phyloP scores from a whole-genome alignment of 305 asterid genomes.

The Solanum aculeatissimum region DNA sequence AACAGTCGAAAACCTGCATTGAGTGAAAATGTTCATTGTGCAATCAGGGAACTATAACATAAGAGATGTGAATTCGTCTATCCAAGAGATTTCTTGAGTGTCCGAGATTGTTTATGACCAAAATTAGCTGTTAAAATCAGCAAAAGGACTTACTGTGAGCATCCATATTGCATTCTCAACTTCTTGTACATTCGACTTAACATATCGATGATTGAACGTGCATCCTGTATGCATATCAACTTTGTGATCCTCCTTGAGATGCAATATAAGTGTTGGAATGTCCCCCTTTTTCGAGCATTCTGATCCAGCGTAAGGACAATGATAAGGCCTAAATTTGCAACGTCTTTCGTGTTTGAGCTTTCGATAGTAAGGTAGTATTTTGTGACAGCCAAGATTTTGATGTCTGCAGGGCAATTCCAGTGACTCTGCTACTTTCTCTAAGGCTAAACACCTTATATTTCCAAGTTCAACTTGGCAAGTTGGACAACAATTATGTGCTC shows the following conservation, averaged over 20 bases:
- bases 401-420: conserved; percentile 67
- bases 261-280: conserved; percentile 48
- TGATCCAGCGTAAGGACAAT: conserved; percentile 74
- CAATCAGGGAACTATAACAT: neutral
- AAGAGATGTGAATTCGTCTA: neutral
- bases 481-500: conserved; percentile 51
- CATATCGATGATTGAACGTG: conserved; percentile 82
- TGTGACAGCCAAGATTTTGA: conserved; percentile 54
- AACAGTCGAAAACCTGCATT: conserved; percentile 74
- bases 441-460: conserved; percentile 68
- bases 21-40: neutral
- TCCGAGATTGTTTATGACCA: neutral
- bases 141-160: conserved; percentile 54
- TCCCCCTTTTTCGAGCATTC: conserved; percentile 62
- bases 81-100: neutral
- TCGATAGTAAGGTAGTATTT: conserved; percentile 45
- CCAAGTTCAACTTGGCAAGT: conserved; percentile 53
- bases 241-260: conserved; percentile 75
- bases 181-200: conserved; percentile 60
- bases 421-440: conserved; percentile 74
- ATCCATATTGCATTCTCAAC: conserved; percentile 82
- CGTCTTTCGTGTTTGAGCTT: conserved; percentile 63
- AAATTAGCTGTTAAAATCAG: neutral
- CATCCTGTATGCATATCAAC: conserved; percentile 85
- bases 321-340: conserved; percentile 67